Conservation (phyloP, 2,329 filamentous ascomycete species). For the Stagonosporopsis cucurbitacearum region DNA sequence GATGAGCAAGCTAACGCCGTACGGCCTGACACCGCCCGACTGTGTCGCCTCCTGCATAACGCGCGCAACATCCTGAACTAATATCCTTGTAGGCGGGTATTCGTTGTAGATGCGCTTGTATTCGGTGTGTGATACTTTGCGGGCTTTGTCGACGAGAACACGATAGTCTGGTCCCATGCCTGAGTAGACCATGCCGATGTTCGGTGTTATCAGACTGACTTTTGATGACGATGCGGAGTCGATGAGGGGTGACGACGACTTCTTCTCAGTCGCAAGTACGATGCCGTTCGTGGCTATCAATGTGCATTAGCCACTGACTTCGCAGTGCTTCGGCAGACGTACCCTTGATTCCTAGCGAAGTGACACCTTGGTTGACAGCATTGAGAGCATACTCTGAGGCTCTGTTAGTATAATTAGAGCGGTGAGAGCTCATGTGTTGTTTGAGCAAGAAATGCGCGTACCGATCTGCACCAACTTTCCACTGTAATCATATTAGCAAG, state of each 20-base stretch:
- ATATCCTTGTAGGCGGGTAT: slow-evolving; percentile 98
- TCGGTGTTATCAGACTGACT: slow-evolving; percentile 96
- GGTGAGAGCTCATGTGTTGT: slow-evolving; percentile 15
- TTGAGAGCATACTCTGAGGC: slow-evolving; percentile 94
- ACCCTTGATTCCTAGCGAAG: slow-evolving; percentile 98
- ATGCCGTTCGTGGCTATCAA: slow-evolving; percentile 93
- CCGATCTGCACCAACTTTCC: slow-evolving; percentile 99
- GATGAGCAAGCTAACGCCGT: slow-evolving; percentile 93
- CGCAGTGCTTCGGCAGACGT: slow-evolving; percentile 27
- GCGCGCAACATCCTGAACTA: slow-evolving; percentile 96
- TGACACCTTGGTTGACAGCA: slow-evolving; percentile 98
- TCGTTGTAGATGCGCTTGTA: slow-evolving; percentile 99
- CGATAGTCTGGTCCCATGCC: slow-evolving; percentile 99
- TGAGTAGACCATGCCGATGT: slow-evolving; percentile 99
- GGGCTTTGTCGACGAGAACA: slow-evolving; percentile 95
- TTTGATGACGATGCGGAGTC: slow-evolving; percentile 95
- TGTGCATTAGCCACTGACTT: slow-evolving; percentile 8
- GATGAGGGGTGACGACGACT: slow-evolving; percentile 96
- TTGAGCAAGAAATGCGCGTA: slow-evolving; percentile 49
- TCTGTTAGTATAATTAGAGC: slow-evolving; percentile 19
- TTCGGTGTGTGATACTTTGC: slow-evolving; percentile 95
- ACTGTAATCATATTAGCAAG: slow-evolving; percentile 64
- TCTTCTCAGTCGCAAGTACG: slow-evolving; percentile 98
- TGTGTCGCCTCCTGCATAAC: slow-evolving; percentile 99
- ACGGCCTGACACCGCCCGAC: slow-evolving; percentile 94